Evolutionary conservation across 768 basidiomycete species (phyloP), one percentile per base, ranked within the genome.

Genomic region (Coprinopsis marcescibilis): DNA sequence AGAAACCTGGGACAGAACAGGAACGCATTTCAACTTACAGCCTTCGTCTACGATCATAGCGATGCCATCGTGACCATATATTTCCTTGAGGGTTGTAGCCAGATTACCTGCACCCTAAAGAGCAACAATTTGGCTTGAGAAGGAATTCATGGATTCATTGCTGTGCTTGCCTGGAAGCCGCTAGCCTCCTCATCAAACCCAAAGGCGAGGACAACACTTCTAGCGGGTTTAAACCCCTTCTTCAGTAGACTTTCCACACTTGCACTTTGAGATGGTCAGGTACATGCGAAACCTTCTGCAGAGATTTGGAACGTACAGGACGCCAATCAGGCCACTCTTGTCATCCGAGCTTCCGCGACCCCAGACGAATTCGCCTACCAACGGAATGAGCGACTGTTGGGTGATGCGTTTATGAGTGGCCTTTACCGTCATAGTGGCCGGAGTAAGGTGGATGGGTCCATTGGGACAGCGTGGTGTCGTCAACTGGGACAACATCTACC

Each of bases 11-110:
- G 20, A n/a, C 15, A 2, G 27, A 29, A 38, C 10, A 11, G 26
- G n/a, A 27, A 13, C 12, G 13, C 17, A 15, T 21, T n/a, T n/a
- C n/a, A n/a, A 60, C 68, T 56, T 61, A 81, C 89, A 78, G 26
- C 93, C 92, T 70, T 97, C 94, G 57, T 97, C 94, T 26, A 97
- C 72, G 36, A 96, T 62, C 59, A 95, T 72, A 0, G 86, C 80
- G 58, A 90, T 80, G 3, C 78, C 75, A 56, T 90, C 63, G 49
- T 76, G 60, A 27, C 91, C 92, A 58, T 88, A 94, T 13, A 68
- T 72, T 2, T 71, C 54, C 38, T 78, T 60, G 24, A 96, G 64
- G 36, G 66, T 65, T 10, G 65, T 56, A 0, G 70, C 68, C 33
- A 86, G 66, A 3, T 58, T 56, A 20, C 60, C 61, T 7, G 83